phyloP scores from a whole-genome alignment of 352 stramenopile species.

The Pythium guiyangense region DNA sequence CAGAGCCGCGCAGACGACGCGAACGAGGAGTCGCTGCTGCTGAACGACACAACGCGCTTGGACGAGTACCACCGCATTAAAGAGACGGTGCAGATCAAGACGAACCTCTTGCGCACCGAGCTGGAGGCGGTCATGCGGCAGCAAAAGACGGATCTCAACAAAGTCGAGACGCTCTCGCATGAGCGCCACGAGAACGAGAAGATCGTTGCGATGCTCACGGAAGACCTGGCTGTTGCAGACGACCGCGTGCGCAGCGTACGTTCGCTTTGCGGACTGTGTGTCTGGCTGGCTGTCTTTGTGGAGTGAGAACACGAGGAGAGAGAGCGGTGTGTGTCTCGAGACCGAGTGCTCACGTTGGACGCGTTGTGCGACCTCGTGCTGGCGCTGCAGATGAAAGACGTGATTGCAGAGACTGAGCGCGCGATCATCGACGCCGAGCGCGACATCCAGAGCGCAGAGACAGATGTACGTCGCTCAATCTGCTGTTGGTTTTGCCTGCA shows the following conservation, averaged over 20 bases:
- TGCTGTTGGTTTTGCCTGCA: no score
- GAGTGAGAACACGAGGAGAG: neutral
- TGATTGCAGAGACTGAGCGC: constrained; percentile 56
- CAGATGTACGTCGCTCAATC: constrained; percentile 30
- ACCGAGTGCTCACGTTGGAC: neutral
- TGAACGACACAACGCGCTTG: constrained; percentile 49
- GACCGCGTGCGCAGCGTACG: constrained; percentile 59
- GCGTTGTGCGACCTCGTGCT: neutral
- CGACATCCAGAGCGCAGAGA: constrained; percentile 48
- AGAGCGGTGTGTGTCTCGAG: no score
- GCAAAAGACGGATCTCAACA: constrained; percentile 64
- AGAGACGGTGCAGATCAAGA: constrained; percentile 63
- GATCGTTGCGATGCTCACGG: constrained; percentile 49
- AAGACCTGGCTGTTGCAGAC: constrained; percentile 57
- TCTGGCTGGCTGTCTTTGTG: neutral
- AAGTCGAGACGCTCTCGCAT: constrained; percentile 63
- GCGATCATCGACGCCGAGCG: constrained; percentile 49
- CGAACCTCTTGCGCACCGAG: constrained; percentile 60
- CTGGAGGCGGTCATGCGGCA: constrained; percentile 66
- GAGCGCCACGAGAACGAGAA: constrained; percentile 73
- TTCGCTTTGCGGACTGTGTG: neutral
- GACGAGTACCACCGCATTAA: constrained; percentile 87
- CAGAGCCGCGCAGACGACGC: constrained; percentile 23
- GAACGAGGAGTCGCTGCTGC: constrained; percentile 39
- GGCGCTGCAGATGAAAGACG: constrained; percentile 49